These are phyloP conservation scores for Podila minutissima DNA, from an alignment of 192 early-diverging fungal genomes.

Conservation along the genomic window DNA sequence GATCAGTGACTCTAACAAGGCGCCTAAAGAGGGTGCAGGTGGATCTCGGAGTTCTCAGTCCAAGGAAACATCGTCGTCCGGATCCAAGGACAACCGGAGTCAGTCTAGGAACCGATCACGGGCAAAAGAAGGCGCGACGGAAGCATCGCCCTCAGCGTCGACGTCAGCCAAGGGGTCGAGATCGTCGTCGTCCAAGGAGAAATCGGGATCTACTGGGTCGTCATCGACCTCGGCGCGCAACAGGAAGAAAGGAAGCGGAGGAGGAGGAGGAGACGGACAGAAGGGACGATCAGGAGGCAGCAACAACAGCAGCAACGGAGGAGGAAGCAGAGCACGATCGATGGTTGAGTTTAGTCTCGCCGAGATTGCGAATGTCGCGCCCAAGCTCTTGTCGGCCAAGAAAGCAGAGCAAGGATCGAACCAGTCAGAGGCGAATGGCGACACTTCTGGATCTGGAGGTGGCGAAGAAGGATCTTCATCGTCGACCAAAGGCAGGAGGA, in stretches of 20 bases:
- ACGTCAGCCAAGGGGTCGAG: slow-evolving; percentile 2
- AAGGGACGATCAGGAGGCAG: slow-evolving; percentile 3
- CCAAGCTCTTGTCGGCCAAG: slow-evolving; percentile 10
- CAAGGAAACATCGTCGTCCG: neutral
- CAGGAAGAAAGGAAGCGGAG: slow-evolving; percentile 21
- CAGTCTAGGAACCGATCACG: slow-evolving; percentile 25
- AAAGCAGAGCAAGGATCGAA: slow-evolving; percentile 8
- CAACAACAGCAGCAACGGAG: slow-evolving; percentile 2
- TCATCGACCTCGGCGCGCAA: slow-evolving; percentile 9
- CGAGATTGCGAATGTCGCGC: slow-evolving; percentile 39
- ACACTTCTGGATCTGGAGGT: neutral
- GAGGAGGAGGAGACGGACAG: slow-evolving; percentile 8
- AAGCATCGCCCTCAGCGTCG: neutral
- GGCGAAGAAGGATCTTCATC: neutral
- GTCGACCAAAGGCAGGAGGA: neutral
- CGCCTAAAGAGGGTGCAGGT: neutral
- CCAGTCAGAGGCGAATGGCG: neutral
- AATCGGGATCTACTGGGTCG: slow-evolving; percentile 2
- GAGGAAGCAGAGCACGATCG: slow-evolving; percentile 16
- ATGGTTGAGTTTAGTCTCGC: slow-evolving; percentile 40
- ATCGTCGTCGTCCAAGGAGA: slow-evolving; percentile 17
- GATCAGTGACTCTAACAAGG: slow-evolving; percentile 3
- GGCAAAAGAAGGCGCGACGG: slow-evolving; percentile 8
- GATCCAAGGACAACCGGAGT: slow-evolving; percentile 3
- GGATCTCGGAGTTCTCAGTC: neutral